Evolutionary conservation across 495 filamentous ascomycete species (phyloP).

Genomic region (Neurospora tetrasperma): DNA sequence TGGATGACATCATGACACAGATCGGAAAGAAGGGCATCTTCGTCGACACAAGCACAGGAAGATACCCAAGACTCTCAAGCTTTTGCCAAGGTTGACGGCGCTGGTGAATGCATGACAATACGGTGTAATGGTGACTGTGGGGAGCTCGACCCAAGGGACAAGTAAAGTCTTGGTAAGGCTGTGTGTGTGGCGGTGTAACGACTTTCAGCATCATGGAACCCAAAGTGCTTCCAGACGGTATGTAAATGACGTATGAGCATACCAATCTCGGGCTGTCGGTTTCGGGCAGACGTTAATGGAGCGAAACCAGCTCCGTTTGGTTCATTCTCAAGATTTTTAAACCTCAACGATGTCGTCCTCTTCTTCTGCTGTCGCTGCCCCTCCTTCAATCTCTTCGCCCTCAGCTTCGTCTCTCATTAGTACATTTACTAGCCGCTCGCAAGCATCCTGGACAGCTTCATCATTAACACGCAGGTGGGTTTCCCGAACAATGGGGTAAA

Average conservation of each 20-base stretch:
- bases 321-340: slow-evolving; percentile 10
- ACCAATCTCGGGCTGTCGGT: background rate
- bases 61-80: background rate
- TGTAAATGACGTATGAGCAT: background rate
- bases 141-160: background rate
- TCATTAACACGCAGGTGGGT: slow-evolving; percentile 69
- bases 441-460: slow-evolving; percentile 73
- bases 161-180: background rate
- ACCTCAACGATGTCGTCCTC: slow-evolving; percentile 32
- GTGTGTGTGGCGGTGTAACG: background rate
- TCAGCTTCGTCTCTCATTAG: slow-evolving; percentile 72
- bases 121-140: background rate
- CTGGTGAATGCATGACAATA: background rate
- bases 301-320: background rate
- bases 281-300: background rate
- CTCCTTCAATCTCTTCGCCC: slow-evolving; percentile 55
- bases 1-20: background rate
- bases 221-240: background rate
- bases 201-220: background rate
- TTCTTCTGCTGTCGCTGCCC: slow-evolving; percentile 27
- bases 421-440: slow-evolving; percentile 84
- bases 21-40: background rate
- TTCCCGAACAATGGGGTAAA: slow-evolving; percentile 84
- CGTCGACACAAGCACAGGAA: background rate
- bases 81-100: background rate